Evolutionary conservation across 176 grass and related monocot species (phyloP).

Genomic region (Carex parvula): DNA sequence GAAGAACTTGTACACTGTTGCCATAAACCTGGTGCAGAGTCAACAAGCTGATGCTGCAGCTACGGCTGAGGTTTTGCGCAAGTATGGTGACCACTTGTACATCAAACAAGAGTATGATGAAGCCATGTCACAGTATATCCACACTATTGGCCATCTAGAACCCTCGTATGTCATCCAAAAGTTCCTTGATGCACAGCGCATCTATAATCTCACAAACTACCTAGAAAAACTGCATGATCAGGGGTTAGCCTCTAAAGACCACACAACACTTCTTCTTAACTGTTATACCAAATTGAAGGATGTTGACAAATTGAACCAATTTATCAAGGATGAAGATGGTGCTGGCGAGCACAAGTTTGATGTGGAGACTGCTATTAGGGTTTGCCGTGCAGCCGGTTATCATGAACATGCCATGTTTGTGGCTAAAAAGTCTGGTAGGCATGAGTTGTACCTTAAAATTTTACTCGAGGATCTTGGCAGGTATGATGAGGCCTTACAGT

Average conservation of each 20-base stretch:
- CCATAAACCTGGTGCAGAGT: slow-evolving; percentile 91
- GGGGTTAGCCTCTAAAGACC: slow-evolving; percentile 78
- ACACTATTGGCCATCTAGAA: slow-evolving; percentile 94
- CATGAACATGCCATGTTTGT: slow-evolving; percentile 98
- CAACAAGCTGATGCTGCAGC: slow-evolving; percentile 94
- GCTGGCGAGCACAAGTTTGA: slow-evolving; percentile 90
- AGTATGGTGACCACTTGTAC: slow-evolving; percentile 96
- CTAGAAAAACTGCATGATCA: slow-evolving; percentile 93
- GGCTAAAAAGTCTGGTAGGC: slow-evolving; percentile 86
- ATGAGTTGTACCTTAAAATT: slow-evolving; percentile 98
- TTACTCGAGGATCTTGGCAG: slow-evolving; percentile 96
- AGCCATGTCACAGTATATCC: slow-evolving; percentile 94
- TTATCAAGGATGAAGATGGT: slow-evolving; percentile 84
- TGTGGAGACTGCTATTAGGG: slow-evolving; percentile 97
- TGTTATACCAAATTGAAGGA: slow-evolving; percentile 93
- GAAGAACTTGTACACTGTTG: slow-evolving; percentile 93
- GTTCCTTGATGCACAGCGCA: slow-evolving; percentile 92
- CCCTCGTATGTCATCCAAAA: slow-evolving; percentile 98
- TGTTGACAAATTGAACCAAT: slow-evolving; percentile 71
- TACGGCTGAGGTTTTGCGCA: slow-evolving; percentile 85
- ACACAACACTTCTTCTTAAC: slow-evolving; percentile 80
- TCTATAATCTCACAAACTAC: slow-evolving; percentile 96
- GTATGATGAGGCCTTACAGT: slow-evolving; percentile 83
- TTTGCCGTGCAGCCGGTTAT: slow-evolving; percentile 89
- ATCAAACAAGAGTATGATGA: slow-evolving; percentile 92